Conservation (phyloP, 1,139 yeast species). For the Kurtzmaniella quercitrusa region DNA sequence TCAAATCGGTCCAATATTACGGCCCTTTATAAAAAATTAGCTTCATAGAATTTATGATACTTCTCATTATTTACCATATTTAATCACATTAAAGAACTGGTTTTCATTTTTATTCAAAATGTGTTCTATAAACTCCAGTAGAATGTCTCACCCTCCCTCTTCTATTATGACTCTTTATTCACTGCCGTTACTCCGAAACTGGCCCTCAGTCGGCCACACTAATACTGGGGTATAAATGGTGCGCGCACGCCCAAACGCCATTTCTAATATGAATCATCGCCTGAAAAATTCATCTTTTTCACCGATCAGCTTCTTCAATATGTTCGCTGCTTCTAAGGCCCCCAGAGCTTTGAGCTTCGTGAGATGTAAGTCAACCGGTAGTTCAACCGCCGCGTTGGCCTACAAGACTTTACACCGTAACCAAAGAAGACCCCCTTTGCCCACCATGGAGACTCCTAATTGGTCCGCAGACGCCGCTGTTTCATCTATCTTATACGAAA, state of each 20-base stretch:
- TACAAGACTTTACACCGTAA: slow-evolving; percentile 88
- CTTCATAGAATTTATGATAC: background rate
- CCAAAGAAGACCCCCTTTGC: slow-evolving; percentile 84
- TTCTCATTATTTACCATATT: background rate
- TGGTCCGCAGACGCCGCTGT: slow-evolving; percentile 98
- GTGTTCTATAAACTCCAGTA: too few relatives aligned
- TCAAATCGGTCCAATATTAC: background rate
- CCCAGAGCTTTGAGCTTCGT: slow-evolving; percentile 10
- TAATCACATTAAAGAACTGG: too few relatives aligned
- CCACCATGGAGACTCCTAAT: slow-evolving; percentile 89
- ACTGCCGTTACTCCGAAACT: background rate
- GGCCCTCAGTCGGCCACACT: background rate
- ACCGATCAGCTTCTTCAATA: background rate
- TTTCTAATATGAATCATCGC: background rate
- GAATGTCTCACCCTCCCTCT: too few relatives aligned
- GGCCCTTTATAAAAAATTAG: background rate
- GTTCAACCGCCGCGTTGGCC: slow-evolving; percentile 92
- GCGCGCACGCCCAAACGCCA: background rate
- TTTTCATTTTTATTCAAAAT: too few relatives aligned
- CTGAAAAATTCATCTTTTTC: background rate
- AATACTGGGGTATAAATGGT: background rate
- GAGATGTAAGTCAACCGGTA: slow-evolving; percentile 29
- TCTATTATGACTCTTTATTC: background rate
- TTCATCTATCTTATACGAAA: slow-evolving; percentile 88
- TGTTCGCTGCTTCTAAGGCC: slow-evolving; percentile 8